Evolutionary conservation across 2,329 filamentous ascomycete species (phyloP), one percentile per base, ranked within the genome.

Genomic region (Trichoderma atrobrunneum): DNA sequence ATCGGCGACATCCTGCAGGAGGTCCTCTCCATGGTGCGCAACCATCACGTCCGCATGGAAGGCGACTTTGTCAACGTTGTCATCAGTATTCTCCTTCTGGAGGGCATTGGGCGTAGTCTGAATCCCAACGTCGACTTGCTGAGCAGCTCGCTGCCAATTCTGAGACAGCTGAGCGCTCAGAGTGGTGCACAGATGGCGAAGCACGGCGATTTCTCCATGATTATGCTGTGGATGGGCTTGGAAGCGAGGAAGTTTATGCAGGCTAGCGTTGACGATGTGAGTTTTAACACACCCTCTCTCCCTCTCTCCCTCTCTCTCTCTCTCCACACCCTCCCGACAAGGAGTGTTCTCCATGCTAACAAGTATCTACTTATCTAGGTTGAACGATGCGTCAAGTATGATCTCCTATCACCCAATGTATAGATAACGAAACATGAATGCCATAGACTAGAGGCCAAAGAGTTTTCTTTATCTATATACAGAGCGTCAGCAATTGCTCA

Each of bases 41-140:
- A 86, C 11, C 96, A 99, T 80, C 96, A 99, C 79, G 96, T 99
- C 5, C 88, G 96, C 10, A 88, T 99, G 65, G 96, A 99, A 81
- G 96, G 96, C 10, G 96, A 99, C 80, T 99, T 98, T 79, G 94
- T 99, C 79, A 99, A 99, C 79, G 96, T 99, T 5, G 95, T 99
- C 34, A 92, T 99, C 72, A 97, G 94, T 73, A 98, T 98, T 68
- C 84, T 99, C 39, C 86, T 99, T 2, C 86, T 99, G 1, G 96
- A 99, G 80, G 96, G 96, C 7, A 99, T 98, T 78, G 96, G 96
- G 0, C 88, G 96, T 73, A 93, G 87, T 72, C 83, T 99, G 18
- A 92, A 98, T 80, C 95, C 96, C 0, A 87, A 95, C 68, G 85
- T 98, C 61, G 96, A 99, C 82, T 85, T 99, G 14, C 91, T 99